Evolutionary conservation across 148 eudicot species (phyloP).

Genomic region (Rhododendron ferrugineum): DNA sequence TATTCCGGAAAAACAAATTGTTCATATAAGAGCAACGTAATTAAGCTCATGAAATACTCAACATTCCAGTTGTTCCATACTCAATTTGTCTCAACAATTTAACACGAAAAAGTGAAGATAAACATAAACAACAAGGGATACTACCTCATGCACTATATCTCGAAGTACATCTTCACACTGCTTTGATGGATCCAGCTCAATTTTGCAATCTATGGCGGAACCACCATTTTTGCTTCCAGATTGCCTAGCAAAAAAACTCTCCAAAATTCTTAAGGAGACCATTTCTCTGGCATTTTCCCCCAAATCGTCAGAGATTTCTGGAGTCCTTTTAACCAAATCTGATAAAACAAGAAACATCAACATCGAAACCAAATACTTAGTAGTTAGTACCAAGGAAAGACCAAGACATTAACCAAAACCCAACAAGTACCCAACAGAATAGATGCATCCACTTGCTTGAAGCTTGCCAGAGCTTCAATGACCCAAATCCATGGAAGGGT

Average conservation of each 20-base stretch:
- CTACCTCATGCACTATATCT: constrained; percentile 37
- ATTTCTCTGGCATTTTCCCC: constrained; percentile 51
- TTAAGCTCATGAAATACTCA: background rate
- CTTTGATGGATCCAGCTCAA: constrained; percentile 32
- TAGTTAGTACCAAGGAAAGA: background rate
- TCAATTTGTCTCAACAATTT: background rate
- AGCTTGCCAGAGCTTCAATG: constrained; percentile 62
- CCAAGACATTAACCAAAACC: background rate
- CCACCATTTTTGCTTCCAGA: constrained; percentile 14
- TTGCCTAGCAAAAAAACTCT: constrained; percentile 29
- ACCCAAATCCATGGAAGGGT: constrained; percentile 56
- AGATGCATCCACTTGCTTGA: constrained; percentile 36
- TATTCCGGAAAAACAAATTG: background rate
- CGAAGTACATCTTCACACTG: constrained; percentile 43
- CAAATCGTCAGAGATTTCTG: constrained; percentile 25
- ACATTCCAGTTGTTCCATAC: background rate
- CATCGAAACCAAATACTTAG: constrained; percentile 1
- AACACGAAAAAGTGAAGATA: background rate
- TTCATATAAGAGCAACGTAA: background rate
- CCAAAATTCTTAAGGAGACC: constrained; percentile 52
- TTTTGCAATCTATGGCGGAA: constrained; percentile 10
- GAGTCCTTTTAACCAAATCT: constrained; percentile 48
- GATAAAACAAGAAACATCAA: constrained; percentile 6
- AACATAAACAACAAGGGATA: background rate
- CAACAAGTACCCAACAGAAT: constrained; percentile 33